Evolutionary conservation across 108 stramenopile species (phyloP), one percentile per base, ranked within the genome.

Genomic region (Conticribra guillardii): DNA sequence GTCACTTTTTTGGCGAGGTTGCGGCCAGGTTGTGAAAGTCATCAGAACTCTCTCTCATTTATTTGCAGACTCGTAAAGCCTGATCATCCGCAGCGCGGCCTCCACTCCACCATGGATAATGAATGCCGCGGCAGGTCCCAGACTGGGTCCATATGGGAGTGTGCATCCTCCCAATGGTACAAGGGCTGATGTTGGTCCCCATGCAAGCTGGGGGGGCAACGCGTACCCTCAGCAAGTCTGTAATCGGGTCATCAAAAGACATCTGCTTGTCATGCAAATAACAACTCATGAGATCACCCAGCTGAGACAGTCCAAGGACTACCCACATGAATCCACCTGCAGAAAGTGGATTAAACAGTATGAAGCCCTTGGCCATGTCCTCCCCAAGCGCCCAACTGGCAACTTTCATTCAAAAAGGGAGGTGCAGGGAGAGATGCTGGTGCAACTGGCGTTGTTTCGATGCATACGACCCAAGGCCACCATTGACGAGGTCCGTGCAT

Each of bases 361-460:
- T 21, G 21, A 33, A 14, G n/a, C 14, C 15, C n/a, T 60, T 14
- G 58, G 69, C 7, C 58, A 60, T 24, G 45, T 33, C 2, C 29
- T 19, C 1, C 48, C 58, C 28, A 70, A 51, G 58, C 15, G 48
- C 2, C 3, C 44, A 2, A 70, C 69, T 2, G 69, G 58, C 4
- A 70, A 70, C 29, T 11, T 17, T 9, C n/a, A 31, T 41, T 70
- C 69, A 9, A n/a, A 30, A 29, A 24, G 69, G 2, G 69, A 70
- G 31, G 50, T 70, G 60, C 58, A 53, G 14, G 69, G 69, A 1
- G n/a, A 34, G 29, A 56, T 60, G 51, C 51, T 70, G 1, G 4
- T 70, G 3, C 57, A 70, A 48, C 69, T 70, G 47, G 59, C 69
- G 16, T 17, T 70, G 1, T 70, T 52, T 53, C 48, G 59, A 24